These are phyloP conservation scores for Huntiella omanensis DNA, from an alignment of 2,329 filamentous ascomycete species.

Conservation along the genomic window DNA sequence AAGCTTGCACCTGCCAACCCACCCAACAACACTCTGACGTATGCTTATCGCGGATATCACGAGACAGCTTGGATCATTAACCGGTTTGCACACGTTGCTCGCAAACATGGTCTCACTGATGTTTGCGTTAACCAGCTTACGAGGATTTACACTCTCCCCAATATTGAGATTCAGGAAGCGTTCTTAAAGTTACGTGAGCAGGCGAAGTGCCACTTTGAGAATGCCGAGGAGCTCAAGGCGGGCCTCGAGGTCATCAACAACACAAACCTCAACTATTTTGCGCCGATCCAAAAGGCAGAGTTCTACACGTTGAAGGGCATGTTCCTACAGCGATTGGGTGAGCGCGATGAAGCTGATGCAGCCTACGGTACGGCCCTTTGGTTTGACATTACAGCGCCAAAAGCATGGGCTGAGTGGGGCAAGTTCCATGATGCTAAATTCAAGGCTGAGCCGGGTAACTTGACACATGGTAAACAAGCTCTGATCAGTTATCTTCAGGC, in stretches of 20 bases:
- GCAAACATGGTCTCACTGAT: conserved; percentile 90
- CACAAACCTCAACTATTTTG: conserved; percentile 97
- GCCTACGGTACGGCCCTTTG: conserved; percentile 90
- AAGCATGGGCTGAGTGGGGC: conserved; percentile 98
- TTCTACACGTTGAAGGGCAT: conserved; percentile 99
- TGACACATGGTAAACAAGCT: conserved; percentile 73
- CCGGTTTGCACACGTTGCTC: conserved; percentile 87
- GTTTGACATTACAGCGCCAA: conserved; percentile 86
- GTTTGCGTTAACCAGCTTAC: conserved; percentile 95
- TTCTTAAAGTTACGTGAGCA: conserved; percentile 98
- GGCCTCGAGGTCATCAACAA: conserved; percentile 98
- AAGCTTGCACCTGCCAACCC: conserved; percentile 55
- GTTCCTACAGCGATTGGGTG: conserved; percentile 87
- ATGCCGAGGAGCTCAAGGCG: conserved; percentile 74
- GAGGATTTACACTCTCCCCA: conserved; percentile 93
- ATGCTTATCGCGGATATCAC: conserved; percentile 91
- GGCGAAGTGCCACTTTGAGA: conserved; percentile 97
- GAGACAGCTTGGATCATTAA: conserved; percentile 99
- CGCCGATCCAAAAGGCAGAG: conserved; percentile 85
- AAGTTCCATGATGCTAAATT: conserved; percentile 95
- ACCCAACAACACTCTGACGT: conserved; percentile 71
- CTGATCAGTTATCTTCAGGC: conserved; percentile 94
- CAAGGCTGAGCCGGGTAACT: conserved; percentile 69
- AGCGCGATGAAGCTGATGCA: conserved; percentile 79
- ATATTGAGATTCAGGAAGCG: conserved; percentile 98